These are phyloP conservation scores for Harringtonia lauricola DNA, from an alignment of 2,329 filamentous ascomycete species.

Conservation along the genomic window DNA sequence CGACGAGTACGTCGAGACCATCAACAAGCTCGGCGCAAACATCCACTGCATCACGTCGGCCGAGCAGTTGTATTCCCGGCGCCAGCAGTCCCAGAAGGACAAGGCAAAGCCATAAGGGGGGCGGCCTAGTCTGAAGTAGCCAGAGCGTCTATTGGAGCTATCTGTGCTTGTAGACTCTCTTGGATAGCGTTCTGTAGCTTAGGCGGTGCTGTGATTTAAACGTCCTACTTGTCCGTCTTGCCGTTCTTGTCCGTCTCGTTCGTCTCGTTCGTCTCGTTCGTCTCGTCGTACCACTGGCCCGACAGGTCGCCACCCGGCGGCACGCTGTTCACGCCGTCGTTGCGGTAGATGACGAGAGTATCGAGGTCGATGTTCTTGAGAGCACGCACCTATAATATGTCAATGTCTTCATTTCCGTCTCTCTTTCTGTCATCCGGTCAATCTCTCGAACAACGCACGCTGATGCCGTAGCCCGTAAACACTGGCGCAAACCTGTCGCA, in stretches of 20 bases:
- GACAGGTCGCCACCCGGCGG: slow-evolving; percentile 25
- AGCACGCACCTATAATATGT: slow-evolving; percentile 14
- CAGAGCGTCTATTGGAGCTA: too few species aligned
- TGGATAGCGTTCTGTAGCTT: too few species aligned
- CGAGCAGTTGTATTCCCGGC: slow-evolving; percentile 49
- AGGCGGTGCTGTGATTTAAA: too few species aligned
- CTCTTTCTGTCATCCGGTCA: slow-evolving; percentile 17
- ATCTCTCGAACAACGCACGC: slow-evolving; percentile 20
- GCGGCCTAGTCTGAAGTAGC: too few species aligned
- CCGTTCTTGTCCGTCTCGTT: too few species aligned
- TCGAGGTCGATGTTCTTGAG: slow-evolving; percentile 30
- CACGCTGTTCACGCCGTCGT: slow-evolving; percentile 24
- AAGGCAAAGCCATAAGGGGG: not conserved
- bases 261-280: slow-evolving; percentile 5
- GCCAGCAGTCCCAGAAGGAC: slow-evolving; percentile 14
- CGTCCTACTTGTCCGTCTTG: too few species aligned
- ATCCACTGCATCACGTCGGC: slow-evolving; percentile 80
- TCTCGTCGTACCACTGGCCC: slow-evolving; percentile 11
- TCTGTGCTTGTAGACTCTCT: too few species aligned
- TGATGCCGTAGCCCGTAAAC: slow-evolving; percentile 28
- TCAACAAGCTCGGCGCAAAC: slow-evolving; percentile 86
- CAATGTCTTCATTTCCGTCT: not conserved
- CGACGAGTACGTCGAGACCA: slow-evolving; percentile 92
- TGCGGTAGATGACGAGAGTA: slow-evolving; percentile 22
- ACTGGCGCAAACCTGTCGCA: slow-evolving; percentile 14